These are phyloP conservation scores for Suaeda aralocaspica DNA, from an alignment of 148 eudicot species.

Conservation along the genomic window DNA sequence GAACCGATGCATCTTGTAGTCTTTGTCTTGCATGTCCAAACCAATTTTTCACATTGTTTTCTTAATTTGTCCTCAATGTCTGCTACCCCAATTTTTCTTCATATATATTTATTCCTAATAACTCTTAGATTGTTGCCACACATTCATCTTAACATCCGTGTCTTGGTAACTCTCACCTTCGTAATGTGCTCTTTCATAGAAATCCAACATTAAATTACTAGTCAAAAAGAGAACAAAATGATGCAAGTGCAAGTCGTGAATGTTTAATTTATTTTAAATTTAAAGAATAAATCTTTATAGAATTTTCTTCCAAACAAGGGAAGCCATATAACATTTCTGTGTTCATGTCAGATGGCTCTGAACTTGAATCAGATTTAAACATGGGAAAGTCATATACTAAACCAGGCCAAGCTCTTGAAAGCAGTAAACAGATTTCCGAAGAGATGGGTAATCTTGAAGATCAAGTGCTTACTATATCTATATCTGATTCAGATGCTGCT, in stretches of 20 bases:
- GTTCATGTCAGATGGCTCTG: slow-evolving; percentile 25
- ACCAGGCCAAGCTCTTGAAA: slow-evolving; percentile 24
- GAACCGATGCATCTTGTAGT: no score
- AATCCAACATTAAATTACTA: no score
- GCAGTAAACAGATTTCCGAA: slow-evolving; percentile 7
- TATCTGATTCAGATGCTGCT: slow-evolving; percentile 19
- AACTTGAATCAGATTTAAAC: slow-evolving; percentile 25
- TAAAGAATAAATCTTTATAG: neutral
- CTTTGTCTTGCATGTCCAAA: no score
- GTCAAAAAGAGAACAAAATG: no score
- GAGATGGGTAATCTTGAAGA: slow-evolving; percentile 21
- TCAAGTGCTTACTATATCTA: slow-evolving; percentile 11
- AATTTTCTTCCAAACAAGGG: slow-evolving; percentile 22
- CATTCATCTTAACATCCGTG: no score
- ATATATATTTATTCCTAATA: no score
- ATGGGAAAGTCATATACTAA: slow-evolving; percentile 28
- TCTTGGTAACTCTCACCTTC: no score
- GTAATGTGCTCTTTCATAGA: no score
- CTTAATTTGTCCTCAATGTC: no score
- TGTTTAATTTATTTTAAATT: neutral
- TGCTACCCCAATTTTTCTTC: no score
- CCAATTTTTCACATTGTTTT: no score
- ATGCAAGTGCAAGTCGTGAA: slow-evolving; percentile 11
- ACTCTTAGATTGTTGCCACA: no score
- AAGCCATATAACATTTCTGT: slow-evolving; percentile 26